Evolutionary conservation across 768 basidiomycete species (phyloP), one percentile per base, ranked within the genome.

Genomic region (Hebeloma cylindrosporum): DNA sequence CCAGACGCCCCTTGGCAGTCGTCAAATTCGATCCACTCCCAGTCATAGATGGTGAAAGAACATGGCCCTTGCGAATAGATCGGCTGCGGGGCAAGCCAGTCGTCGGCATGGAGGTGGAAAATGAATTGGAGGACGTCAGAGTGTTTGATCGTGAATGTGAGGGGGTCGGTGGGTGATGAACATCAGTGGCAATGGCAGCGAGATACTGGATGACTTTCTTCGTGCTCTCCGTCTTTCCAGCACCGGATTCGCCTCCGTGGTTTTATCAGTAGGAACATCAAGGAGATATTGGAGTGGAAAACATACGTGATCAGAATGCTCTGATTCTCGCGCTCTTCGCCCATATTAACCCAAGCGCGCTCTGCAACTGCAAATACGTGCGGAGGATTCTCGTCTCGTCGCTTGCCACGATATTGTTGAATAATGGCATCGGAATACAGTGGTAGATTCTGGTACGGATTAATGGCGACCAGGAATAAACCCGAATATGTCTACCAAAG

Each of bases 141-240:
- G 84, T 85, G 2, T 83, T 73, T 3, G 85, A 77, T 36, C 81
- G 81, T 6, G 84, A 79, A 60, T 89, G 86, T 0, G 85, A 78
- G 16, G 77, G 66, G 3, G 74, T 60, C 11, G 74, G 58, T 7
- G 79, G 71, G 13, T 71, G 68, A 56, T 88, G 80, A 1, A 78
- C 72, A 56, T 93, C 90, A 8, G 90, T 82, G 2, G 96, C 96
- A 54, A 98, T 97, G 5, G 96, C 92, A 1, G 96, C 95, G 30
- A 99, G 82, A 67, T 98, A 99, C 64, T 98, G 96, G 43, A 99
- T 99, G 58, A 98, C 95, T 61, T 98, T 98, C 77, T 99, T 98
- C 10, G 88, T 90, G 68, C 95, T 98, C 63, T 98, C 96, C 2
- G 96, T 99, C 74, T 98, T 99, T 32, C 96, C 96, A 3, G 96